Evolutionary conservation across 2,329 filamentous ascomycete species (phyloP), one percentile per base, ranked within the genome.

Genomic region (Alternaria brassicicola): DNA sequence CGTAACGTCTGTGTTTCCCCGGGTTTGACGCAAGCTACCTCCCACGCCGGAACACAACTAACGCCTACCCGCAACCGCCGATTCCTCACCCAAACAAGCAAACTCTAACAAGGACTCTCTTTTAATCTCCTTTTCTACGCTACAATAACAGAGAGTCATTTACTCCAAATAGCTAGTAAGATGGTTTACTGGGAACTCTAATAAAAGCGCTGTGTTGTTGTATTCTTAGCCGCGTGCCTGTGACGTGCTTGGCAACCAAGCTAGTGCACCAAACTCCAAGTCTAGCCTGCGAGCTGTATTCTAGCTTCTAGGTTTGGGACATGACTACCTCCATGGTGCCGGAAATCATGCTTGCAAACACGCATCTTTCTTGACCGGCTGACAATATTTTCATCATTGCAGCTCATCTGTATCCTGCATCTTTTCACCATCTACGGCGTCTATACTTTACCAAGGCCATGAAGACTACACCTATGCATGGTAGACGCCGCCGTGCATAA

Each of bases 1-100:
- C 30, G 28, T 57, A 43, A 47, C 42, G 55, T 47, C 41, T n/a
- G n/a, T n/a, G n/a, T n/a, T 48, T 42, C 48, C 36, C 35, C 55
- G 50, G 49, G 42, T 48, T 38, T 26, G 46, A 58, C 51, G 55
- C 55, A 55, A 58, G 51, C 55, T 54, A 38, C 51, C 30, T n/a
- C n/a, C n/a, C n/a, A n/a, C n/a, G n/a, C n/a, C n/a, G n/a, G n/a
- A n/a, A n/a, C n/a, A n/a, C n/a, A n/a, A n/a, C n/a, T n/a, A n/a
- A n/a, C n/a, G n/a, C n/a, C n/a, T n/a, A n/a, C n/a, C n/a, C n/a
- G n/a, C n/a, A n/a, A n/a, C n/a, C n/a, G n/a, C n/a, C n/a, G n/a
- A n/a, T n/a, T n/a, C n/a, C n/a, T n/a, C n/a, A n/a, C n/a, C n/a
- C n/a, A n/a, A n/a, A n/a, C n/a, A n/a, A n/a, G n/a, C n/a, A n/a